A percentile compares a stretch with the other conserved stretches of the same genome.
phyloP scores from a whole-genome alignment of 768 basidiomycete species.

The Rhodotorula graminis region DNA sequence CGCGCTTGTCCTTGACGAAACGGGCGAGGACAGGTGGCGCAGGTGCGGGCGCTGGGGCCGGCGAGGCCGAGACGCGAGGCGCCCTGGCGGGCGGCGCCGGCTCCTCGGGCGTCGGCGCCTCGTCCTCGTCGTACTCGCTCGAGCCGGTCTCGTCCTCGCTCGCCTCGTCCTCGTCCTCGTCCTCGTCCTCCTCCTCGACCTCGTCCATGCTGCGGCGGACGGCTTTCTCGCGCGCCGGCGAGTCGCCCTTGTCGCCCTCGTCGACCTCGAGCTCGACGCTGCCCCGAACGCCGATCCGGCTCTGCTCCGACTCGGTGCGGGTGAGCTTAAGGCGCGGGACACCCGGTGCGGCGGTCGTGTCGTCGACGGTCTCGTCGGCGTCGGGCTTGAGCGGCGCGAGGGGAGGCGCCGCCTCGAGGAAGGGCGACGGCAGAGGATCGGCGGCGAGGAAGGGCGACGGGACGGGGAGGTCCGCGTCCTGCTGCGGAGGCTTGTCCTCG shows the following conservation, averaged over 20 bases:
- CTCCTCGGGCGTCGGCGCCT: not conserved
- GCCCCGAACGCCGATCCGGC: constrained; percentile 11
- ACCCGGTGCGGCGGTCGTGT: not conserved
- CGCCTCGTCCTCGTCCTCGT: not conserved
- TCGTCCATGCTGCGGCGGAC: not conserved
- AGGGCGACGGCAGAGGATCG: not conserved
- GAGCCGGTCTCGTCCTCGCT: not conserved
- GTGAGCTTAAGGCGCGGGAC: constrained; percentile 27
- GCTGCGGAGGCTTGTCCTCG: not conserved
- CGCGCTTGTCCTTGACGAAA: constrained; percentile 8
- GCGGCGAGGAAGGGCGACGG: not conserved
- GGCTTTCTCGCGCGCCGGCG: not conserved
- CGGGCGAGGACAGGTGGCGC: not conserved
- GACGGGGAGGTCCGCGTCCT: not conserved
- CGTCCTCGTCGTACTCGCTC: not conserved
- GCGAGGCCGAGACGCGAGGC: not conserved
- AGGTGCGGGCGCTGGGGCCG: not conserved
- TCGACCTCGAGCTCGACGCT: constrained; percentile 17
- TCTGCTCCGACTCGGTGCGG: constrained; percentile 31
- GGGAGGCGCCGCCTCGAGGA: not conserved
- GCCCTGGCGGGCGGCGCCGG: not conserved
- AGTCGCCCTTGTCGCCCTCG: not conserved
- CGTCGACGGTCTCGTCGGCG: not conserved
- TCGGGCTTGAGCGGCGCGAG: not conserved
- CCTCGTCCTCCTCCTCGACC: constrained; percentile 3